Base-by-base conservation (phyloP, 2,329 filamentous ascomycete genomes). In the Zopfia rhizophila region DNA sequence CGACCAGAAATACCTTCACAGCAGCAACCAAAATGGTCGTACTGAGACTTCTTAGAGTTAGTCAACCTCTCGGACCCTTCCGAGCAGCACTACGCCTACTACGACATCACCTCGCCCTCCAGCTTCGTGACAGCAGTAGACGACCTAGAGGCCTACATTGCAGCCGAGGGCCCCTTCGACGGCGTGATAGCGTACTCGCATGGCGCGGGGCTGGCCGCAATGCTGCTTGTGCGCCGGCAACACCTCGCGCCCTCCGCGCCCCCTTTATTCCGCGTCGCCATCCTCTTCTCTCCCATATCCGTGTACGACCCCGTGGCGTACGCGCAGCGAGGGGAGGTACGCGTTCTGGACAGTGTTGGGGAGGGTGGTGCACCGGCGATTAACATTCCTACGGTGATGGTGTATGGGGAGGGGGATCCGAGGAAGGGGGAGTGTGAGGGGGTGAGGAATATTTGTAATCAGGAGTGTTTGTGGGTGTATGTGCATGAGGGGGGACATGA, bases 111-210 rank as follows among this genome's bases (percentile, higher is more conserved):
- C n/a, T n/a, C n/a, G n/a, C n/a, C n/a, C n/a, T n/a, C n/a, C n/a
- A n/a, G n/a, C n/a, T n/a, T n/a, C n/a, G n/a, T n/a, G n/a, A 21
- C 19, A 16, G 43, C 48, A 3, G 28, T 47, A 8, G 19, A 38
- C 12, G 3, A 42, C 3, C 36, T 55, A 10, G 33, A 49, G 16
- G 19, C n/a, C 14, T 51, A 37, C 28, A 29, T 56, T 11, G 17
- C 27, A 6, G 12, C 16, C 3, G 41, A 53, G 40, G 53, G 53
- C 3, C 53, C 53, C 2, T 56, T 56, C 29, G 49, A 53, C 31
- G 49, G 53, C 10, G 38, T 53, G 11, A 44, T 56, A 10, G 50
- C 38, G 3, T 56, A 41, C 31, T 51, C 45, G 2, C 47, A 56
- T 17, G 53, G 53, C 8, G 50, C 48, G 1, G 31, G 30, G 1